These are phyloP conservation scores for Rhizophora mangle DNA, from an alignment of 345 rosid species.

Conservation along the genomic window DNA sequence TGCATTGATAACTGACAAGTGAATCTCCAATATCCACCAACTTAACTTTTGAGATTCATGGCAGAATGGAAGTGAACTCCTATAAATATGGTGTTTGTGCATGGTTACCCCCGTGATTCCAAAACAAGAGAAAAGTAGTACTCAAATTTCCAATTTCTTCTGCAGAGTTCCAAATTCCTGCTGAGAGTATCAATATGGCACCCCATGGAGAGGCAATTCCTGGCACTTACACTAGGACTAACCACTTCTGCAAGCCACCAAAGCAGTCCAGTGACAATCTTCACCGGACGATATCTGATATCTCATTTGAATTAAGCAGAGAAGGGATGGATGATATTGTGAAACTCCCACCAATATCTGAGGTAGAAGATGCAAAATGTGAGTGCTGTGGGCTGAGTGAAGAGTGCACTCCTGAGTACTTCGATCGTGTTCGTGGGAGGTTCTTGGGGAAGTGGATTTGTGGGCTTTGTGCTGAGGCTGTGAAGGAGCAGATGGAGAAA, in stretches of 20 bases:
- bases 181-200: too few species aligned
- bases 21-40: constrained; percentile 40
- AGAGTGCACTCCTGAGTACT: constrained; percentile 82
- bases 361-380: constrained; percentile 75
- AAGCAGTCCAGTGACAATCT: constrained; percentile 45
- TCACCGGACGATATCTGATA: constrained; percentile 60
- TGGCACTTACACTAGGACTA: too few species aligned
- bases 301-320: constrained; percentile 46
- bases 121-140: background rate
- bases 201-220: too few species aligned
- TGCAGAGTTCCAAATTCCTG: too few species aligned
- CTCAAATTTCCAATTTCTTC: background rate
- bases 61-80: background rate
- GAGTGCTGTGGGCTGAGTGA: constrained; percentile 93
- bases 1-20: constrained; percentile 30
- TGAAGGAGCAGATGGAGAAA: constrained; percentile 80
- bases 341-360: constrained; percentile 44
- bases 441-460: constrained; percentile 82
- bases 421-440: constrained; percentile 54
- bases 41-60: constrained; percentile 6
- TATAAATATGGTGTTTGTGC: constrained; percentile 27
- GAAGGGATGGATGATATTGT: constrained; percentile 27
- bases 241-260: constrained; percentile 44
- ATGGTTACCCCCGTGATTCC: background rate
- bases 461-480: constrained; percentile 81